Base-by-base conservation (phyloP, 2,329 filamentous ascomycete species). In the Leptographium lundbergii region DNA sequence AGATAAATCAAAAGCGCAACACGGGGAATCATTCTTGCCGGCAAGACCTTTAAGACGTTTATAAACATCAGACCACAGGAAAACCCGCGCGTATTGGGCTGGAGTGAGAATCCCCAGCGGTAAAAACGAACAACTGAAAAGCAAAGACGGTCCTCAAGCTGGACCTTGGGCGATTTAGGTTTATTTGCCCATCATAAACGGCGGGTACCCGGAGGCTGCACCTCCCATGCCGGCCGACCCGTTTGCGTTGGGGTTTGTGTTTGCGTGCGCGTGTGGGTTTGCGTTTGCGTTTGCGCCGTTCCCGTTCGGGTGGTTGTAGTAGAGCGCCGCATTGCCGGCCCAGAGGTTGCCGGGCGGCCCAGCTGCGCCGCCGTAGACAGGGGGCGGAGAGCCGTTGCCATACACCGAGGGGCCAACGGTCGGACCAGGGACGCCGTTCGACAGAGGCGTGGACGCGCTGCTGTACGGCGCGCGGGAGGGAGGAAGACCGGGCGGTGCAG, bases 401-500 rank as follows among this genome's bases (percentile, higher is more conserved):
- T 14, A 59, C 57, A 3, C 61, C 61, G 57, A 62, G 65, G 51
- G 51, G 60, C 5, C 36, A 4, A 47, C 42, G 4, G 36, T 24
- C 36, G 27, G 22, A 6, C 24, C 29, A 4, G 54, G 19, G 3
- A 17, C 14, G 19, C 58, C 57, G 50, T 53, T 56, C 25, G 36
- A 14, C 22, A 56, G 52, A 7, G 56, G 29, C 7, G 42, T 13
- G 14, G 54, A 24, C 25, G 29, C 52, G 22, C n/a, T 36, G 51
- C 24, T 59, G 39, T 56, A 47, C 5, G 32, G 36, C 11, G 55
- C 57, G 36, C 71, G 68, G 54, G 65, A 65, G 6, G 53, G 69
- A 17, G 74, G 77, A 39, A 92, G 75, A 14, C 88, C 89, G 2
- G 89, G 88, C 17, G 91, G 91, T 7, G 83, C 84, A 1, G 82